Base-by-base conservation (phyloP, 768 basidiomycete genomes). In the Calocybe gangraenosa region DNA sequence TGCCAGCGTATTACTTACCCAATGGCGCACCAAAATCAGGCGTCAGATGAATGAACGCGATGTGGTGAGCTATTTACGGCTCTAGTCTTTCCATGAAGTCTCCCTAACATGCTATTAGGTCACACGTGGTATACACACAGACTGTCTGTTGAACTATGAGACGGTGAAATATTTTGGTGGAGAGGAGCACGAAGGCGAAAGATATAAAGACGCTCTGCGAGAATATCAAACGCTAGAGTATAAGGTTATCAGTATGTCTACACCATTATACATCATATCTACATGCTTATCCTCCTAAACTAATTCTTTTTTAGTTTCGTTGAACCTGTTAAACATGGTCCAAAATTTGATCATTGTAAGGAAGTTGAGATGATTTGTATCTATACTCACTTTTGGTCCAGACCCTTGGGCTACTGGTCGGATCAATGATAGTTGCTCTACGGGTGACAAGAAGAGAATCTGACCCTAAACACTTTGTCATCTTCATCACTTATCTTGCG, bases 111-210 rank as follows among this genome's bases (percentile, higher is more conserved):
- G 30, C 5, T 41, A 9, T 15, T 39, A 84, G 82, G 64, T 84
- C 19, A 90, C 84, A 18, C 79, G 91, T 31, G 87, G 85, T 7
- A 92, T 92, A 42, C 84, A 89, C 52, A 84, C 87, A 3, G 90
- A 92, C 56, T 82, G 81, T 54, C 65, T 91, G 21, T 74, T 89
- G 41, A 87, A 87, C 58, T 88, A 87, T 49, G 86, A 87, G 62
- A 91, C 89, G 3, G 84, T 92, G 55, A 93, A 90, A 62, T 90
- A 90, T 60, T 93, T 92, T 59, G 81, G 81, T n/a, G 86, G 89
- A 13, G 92, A 95, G 62, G 73, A 78, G 18, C 80, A 91, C 54
- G 92, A 94, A 58, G 75, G 74, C 14, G 70, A 72, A 34, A 74
- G 92, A 22, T 92, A 91, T 57, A 61, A 68, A 9, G 74, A 82